Evolutionary conservation across 495 filamentous ascomycete genomes (phyloP).

Genomic region (Bacidia gigantensis): DNA sequence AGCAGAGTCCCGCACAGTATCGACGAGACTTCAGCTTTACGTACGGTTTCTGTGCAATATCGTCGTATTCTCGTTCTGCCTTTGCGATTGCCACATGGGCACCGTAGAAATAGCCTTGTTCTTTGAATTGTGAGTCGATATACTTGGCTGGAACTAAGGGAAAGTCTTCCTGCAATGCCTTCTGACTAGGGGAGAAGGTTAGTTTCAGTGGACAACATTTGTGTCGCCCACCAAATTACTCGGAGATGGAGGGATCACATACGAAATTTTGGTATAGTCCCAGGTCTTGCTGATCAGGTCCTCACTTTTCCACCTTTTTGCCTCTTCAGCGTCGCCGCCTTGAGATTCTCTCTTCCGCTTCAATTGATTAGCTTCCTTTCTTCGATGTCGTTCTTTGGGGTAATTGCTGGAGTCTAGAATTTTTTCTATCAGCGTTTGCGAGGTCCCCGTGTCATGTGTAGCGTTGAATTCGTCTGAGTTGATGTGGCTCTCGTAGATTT

Average conservation of each 20-base stretch:
- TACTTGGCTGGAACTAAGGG: conserved; percentile 29
- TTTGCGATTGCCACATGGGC: conserved; percentile 32
- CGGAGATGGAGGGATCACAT: conserved; percentile 11
- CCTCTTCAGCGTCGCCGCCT: conserved; percentile 26
- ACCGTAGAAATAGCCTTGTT: conserved; percentile 29
- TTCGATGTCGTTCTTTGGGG: conserved; percentile 30
- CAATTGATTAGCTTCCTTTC: conserved; percentile 17
- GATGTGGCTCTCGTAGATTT: conserved; percentile 23
- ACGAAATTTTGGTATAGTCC: conserved; percentile 23
- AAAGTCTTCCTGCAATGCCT: conserved; percentile 35
- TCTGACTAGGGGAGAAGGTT: conserved; percentile 15
- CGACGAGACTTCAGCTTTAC: conserved; percentile 18
- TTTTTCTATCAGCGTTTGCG: conserved; percentile 26
- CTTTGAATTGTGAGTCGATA: conserved; percentile 29
- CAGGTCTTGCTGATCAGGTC: conserved; percentile 14
- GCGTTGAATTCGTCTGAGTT: conserved; percentile 1
- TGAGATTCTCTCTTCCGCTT: conserved; percentile 29
- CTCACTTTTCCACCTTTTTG: conserved; percentile 22
- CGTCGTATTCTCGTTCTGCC: conserved; percentile 24
- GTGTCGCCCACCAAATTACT: background rate
- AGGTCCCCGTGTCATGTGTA: conserved; percentile 4
- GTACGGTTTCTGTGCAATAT: conserved; percentile 20
- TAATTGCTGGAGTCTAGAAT: conserved; percentile 31
- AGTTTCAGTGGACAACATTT: background rate
- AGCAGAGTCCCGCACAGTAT: conserved; percentile 8